phyloP scores from a whole-genome alignment of 2,329 filamentous ascomycete species.

The Fusarium praegraminearum region DNA sequence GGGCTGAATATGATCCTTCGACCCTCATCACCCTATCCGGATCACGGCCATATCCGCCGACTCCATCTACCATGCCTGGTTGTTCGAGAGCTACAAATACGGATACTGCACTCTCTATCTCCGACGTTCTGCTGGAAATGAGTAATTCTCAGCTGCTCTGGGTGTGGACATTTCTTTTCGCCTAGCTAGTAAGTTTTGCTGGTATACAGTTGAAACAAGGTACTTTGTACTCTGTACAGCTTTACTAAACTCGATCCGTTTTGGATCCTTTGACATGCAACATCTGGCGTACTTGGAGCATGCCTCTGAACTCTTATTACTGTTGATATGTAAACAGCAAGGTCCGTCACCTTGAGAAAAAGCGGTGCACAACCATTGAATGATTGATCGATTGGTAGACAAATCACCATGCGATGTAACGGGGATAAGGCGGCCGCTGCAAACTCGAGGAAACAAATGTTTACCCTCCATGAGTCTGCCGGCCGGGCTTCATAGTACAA shows the following conservation, averaged over 20 bases:
- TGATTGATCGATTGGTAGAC: constrained; percentile 25
- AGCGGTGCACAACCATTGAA: constrained; percentile 26
- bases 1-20: constrained; percentile 27
- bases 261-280: constrained; percentile 23
- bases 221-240: constrained; percentile 34
- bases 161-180: neutral
- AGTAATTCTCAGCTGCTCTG: neutral
- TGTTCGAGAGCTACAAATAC: neutral
- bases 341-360: constrained; percentile 9
- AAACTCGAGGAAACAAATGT: constrained; percentile 28
- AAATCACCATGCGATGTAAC: constrained; percentile 24
- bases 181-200: neutral
- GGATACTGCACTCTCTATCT: neutral
- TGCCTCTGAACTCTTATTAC: constrained; percentile 2
- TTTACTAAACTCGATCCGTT: constrained; percentile 22
- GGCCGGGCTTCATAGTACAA: constrained; percentile 16
- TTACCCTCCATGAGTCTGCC: constrained; percentile 13
- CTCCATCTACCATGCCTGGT: constrained; percentile 6
- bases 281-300: constrained; percentile 20
- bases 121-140: neutral
- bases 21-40: constrained; percentile 15
- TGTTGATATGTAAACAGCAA: constrained; percentile 5
- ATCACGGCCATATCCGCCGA: constrained; percentile 12
- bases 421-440: constrained; percentile 31
- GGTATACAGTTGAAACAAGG: neutral